These are phyloP conservation scores for Fistulinella prunicolor DNA, from an alignment of 768 basidiomycete genomes.

Conservation along the genomic window DNA sequence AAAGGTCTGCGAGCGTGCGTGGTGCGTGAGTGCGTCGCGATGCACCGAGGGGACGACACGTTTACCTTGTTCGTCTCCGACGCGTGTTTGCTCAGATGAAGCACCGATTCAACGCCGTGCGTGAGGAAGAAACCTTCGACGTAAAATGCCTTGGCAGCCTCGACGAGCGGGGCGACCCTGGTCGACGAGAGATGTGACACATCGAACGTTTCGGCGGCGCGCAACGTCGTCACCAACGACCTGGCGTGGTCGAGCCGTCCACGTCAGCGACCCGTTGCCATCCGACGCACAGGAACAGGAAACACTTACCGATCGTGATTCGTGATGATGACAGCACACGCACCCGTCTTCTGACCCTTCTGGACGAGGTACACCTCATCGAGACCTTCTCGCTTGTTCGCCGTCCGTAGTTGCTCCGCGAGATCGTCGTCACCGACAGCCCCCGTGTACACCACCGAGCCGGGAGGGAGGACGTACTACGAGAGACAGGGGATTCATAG, in stretches of 20 bases:
- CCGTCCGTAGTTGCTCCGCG: constrained; percentile 80
- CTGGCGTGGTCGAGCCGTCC: constrained; percentile 35
- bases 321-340: constrained; percentile 94
- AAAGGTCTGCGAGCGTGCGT: constrained; percentile 57
- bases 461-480: constrained; percentile 86
- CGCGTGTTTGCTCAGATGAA: constrained; percentile 76
- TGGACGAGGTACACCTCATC: constrained; percentile 86
- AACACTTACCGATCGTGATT: constrained; percentile 77
- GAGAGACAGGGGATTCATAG: not conserved
- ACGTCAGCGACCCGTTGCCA: constrained; percentile 1
- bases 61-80: constrained; percentile 70
- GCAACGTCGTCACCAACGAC: constrained; percentile 89
- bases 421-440: constrained; percentile 94
- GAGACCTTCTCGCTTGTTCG: constrained; percentile 91
- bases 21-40: not conserved
- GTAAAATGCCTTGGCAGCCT: constrained; percentile 84
- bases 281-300: not conserved
- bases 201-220: constrained; percentile 87
- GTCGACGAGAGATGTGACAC: constrained; percentile 75
- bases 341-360: constrained; percentile 86
- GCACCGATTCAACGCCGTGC: constrained; percentile 72
- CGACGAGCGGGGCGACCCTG: constrained; percentile 70
- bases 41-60: too few relatives aligned
- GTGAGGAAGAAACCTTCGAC: constrained; percentile 98
- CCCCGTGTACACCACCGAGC: constrained; percentile 91